phyloP scores from a whole-genome alignment of 306 rosid genomes.

The Neltuma alba region DNA sequence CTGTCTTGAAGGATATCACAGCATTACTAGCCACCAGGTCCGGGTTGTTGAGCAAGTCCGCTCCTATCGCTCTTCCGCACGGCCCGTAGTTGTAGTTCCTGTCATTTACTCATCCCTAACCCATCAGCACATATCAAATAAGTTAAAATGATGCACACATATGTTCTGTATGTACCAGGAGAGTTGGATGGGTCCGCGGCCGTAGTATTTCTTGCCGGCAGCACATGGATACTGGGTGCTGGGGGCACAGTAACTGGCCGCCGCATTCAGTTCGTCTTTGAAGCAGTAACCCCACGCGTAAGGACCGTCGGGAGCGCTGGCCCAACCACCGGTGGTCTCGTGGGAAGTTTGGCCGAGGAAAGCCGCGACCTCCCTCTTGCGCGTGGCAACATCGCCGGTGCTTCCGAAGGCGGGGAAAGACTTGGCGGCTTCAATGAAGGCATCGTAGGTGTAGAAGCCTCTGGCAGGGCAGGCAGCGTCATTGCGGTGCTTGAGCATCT shows the following conservation, averaged over 20 bases:
- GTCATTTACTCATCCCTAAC: not conserved
- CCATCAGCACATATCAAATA: not conserved
- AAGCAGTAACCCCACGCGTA: constrained; percentile 80
- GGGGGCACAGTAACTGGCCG: constrained; percentile 29
- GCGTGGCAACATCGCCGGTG: constrained; percentile 37
- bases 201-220: constrained; percentile 53
- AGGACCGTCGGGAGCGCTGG: constrained; percentile 67
- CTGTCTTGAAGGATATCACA: constrained; percentile 60
- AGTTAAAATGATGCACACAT: not conserved
- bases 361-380: constrained; percentile 58
- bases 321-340: constrained; percentile 68
- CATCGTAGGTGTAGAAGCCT: constrained; percentile 64
- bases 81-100: constrained; percentile 69
- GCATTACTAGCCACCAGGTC: constrained; percentile 61
- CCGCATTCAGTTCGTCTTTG: constrained; percentile 26
- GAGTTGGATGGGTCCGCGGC: constrained; percentile 69
- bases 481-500: constrained; percentile 52
- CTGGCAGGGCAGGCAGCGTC: constrained; percentile 36
- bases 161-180: constrained; percentile 32
- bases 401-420: constrained; percentile 51
- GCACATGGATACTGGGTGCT: constrained; percentile 47
- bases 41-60: constrained; percentile 56
- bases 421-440: constrained; percentile 59
- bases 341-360: constrained; percentile 61
- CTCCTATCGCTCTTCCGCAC: constrained; percentile 57